Percentiles rank a stretch among this genome's conserved stretches.
phyloP scores from a whole-genome alignment of 768 basidiomycete genomes.

The Lactarius deliciosus region DNA sequence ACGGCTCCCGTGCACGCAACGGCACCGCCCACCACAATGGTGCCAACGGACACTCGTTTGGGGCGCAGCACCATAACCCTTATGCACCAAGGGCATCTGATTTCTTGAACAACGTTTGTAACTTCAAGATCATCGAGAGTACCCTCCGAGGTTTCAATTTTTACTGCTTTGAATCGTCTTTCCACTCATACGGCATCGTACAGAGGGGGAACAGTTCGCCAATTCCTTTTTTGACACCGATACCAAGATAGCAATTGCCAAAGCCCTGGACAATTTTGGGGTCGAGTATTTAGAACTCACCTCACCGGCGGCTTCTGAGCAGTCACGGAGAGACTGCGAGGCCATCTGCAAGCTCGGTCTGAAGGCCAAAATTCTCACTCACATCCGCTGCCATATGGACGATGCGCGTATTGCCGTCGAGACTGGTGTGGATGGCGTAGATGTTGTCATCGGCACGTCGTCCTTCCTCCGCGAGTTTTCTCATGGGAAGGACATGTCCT shows the following conservation, averaged over 20 bases:
- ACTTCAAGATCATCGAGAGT: constrained; percentile 96
- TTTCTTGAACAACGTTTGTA: constrained; percentile 88
- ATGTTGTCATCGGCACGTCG: constrained; percentile 98
- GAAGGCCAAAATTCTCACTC: constrained; percentile 95
- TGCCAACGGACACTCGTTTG: constrained; percentile 33
- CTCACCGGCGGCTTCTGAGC: constrained; percentile 95
- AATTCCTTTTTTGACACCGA: constrained; percentile 99
- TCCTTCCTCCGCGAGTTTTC: constrained; percentile 99
- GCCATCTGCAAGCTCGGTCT: constrained; percentile 98
- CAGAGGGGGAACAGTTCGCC: constrained; percentile 99
- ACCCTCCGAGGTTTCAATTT: constrained; percentile 75
- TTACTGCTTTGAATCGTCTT: constrained; percentile 32
- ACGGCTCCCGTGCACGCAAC: constrained; percentile 40
- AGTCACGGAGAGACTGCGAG: constrained; percentile 91
- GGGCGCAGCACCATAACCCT: constrained; percentile 59
- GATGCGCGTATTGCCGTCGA: constrained; percentile 98
- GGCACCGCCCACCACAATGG: constrained; percentile 36
- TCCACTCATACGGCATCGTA: constrained; percentile 14
- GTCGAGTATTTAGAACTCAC: constrained; percentile 99
- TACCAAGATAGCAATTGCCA: constrained; percentile 99
- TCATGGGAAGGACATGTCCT: constrained; percentile 99
- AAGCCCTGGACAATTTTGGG: constrained; percentile 96
- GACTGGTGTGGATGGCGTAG: constrained; percentile 98
- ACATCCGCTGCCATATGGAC: constrained; percentile 99
- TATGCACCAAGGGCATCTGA: constrained; percentile 91